These are phyloP conservation scores for Stagonosporopsis cucurbitacearum DNA, from an alignment of 2,329 filamentous ascomycete genomes.

Conservation along the genomic window DNA sequence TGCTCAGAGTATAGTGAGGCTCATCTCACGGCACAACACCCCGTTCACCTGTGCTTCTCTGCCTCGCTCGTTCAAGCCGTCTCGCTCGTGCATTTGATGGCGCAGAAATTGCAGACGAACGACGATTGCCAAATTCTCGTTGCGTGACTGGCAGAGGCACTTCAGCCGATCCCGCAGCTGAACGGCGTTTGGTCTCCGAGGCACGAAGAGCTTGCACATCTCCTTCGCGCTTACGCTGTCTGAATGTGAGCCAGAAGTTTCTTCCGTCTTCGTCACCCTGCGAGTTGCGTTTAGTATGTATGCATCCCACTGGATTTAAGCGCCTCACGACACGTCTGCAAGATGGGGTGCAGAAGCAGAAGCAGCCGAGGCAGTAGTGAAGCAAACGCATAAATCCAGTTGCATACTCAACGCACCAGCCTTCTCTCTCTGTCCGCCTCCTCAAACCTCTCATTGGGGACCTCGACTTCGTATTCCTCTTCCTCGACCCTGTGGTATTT, in stretches of 20 bases:
- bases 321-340: not conserved
- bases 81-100: not conserved
- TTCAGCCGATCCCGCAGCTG: no score
- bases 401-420: conserved; percentile 41
- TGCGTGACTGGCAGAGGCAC: not conserved
- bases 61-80: not conserved
- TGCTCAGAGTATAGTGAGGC: not conserved
- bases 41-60: not conserved
- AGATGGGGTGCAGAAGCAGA: not conserved
- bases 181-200: no score
- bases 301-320: not conserved
- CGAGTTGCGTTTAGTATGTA: not conserved
- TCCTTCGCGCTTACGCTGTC: not conserved
- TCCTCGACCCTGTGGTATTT: conserved; percentile 75
- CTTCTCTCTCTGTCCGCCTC: conserved; percentile 29
- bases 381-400: conserved; percentile 23
- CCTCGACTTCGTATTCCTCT: conserved; percentile 80
- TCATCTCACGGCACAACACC: not conserved
- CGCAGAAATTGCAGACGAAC: not conserved
- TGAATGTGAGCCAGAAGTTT: not conserved
- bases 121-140: not conserved
- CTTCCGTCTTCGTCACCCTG: not conserved
- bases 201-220: not conserved
- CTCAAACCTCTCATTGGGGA: conserved; percentile 36
- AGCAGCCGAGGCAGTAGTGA: no score